These are phyloP conservation scores for Penicillium canescens DNA, from an alignment of 495 filamentous ascomycete species.

Conservation along the genomic window DNA sequence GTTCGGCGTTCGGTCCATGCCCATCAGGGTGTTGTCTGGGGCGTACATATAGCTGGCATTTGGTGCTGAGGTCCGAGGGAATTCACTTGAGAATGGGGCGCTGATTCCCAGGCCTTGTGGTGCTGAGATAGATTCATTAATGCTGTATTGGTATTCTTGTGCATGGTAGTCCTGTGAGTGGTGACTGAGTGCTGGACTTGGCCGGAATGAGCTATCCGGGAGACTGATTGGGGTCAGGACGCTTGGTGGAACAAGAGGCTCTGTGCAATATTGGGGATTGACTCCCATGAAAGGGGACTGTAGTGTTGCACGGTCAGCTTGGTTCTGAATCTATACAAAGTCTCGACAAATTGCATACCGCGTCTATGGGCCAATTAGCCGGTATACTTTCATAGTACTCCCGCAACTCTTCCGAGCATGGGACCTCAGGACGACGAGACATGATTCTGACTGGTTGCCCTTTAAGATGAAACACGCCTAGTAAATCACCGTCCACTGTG, in stretches of 20 bases:
- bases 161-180: slow-evolving; percentile 33
- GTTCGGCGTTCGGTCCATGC: slow-evolving; percentile 19
- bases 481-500: background rate
- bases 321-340: slow-evolving; percentile 1
- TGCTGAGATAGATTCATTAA: slow-evolving; percentile 26
- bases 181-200: slow-evolving; percentile 42
- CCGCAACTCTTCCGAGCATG: slow-evolving; percentile 28
- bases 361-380: slow-evolving; percentile 33
- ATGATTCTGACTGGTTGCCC: slow-evolving; percentile 18
- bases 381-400: slow-evolving; percentile 32
- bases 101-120: slow-evolving; percentile 43
- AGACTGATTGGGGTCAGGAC: slow-evolving; percentile 45
- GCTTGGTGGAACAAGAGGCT: slow-evolving; percentile 27
- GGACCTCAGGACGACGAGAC: slow-evolving; percentile 22
- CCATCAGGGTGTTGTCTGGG: slow-evolving; percentile 21
- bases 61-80: slow-evolving; percentile 25
- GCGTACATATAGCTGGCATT: slow-evolving; percentile 26
- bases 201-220: slow-evolving; percentile 36
- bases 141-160: slow-evolving; percentile 34
- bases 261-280: slow-evolving; percentile 34
- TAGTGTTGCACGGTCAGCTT: slow-evolving; percentile 11
- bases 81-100: slow-evolving; percentile 36
- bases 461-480: slow-evolving; percentile 31
- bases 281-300: slow-evolving; percentile 32
- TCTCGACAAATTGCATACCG: slow-evolving; percentile 28